These are phyloP conservation scores for Russula ochroleuca DNA, from an alignment of 768 basidiomycete genomes.

Conservation along the genomic window DNA sequence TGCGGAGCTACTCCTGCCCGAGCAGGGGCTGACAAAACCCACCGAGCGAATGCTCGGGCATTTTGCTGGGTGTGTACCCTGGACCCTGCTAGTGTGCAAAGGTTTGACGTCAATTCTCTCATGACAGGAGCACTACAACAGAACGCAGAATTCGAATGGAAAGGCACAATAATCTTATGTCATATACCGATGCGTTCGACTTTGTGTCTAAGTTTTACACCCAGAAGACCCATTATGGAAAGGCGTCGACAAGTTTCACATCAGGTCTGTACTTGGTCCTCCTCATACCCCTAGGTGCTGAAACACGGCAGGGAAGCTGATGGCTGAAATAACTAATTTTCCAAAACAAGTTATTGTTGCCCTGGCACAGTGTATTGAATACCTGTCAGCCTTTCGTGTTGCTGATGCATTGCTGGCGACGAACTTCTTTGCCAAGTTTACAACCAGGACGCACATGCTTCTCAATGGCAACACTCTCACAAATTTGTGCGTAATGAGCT, in stretches of 20 bases:
- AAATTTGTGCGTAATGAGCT: constrained; percentile 51
- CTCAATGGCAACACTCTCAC: constrained; percentile 82
- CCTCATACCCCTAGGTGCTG: neutral
- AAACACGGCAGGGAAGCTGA: constrained; percentile 47
- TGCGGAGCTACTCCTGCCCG: constrained; percentile 70
- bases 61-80: constrained; percentile 52
- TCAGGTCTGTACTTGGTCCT: constrained; percentile 38
- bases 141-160: constrained; percentile 57
- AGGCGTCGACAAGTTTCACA: constrained; percentile 43
- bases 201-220: constrained; percentile 63
- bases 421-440: constrained; percentile 73
- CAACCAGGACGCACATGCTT: constrained; percentile 77
- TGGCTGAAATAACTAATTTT: constrained; percentile 60
- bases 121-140: constrained; percentile 28
- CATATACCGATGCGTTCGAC: constrained; percentile 67
- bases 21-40: constrained; percentile 53
- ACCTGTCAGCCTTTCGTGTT: constrained; percentile 70
- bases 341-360: constrained; percentile 68
- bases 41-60: constrained; percentile 75
- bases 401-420: constrained; percentile 76
- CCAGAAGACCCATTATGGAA: constrained; percentile 40
- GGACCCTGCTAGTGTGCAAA: neutral
- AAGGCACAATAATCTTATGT: constrained; percentile 48
- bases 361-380: constrained; percentile 64
- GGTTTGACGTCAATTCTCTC: neutral